Evolutionary conservation across 192 early-diverging fungal genomes (phyloP).

Genomic region (Umbelopsis ramanniana): DNA sequence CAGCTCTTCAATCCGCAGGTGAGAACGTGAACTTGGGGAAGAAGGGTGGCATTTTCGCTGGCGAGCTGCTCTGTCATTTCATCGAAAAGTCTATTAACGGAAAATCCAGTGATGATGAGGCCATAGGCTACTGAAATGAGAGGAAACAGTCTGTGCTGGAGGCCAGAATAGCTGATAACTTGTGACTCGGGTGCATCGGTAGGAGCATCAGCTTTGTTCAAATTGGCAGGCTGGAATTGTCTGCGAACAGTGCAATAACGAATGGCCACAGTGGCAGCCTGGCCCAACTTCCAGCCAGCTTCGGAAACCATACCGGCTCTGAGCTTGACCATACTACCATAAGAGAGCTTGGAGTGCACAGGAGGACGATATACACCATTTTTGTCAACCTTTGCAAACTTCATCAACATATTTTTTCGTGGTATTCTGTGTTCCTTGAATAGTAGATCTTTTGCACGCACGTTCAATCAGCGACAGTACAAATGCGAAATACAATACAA

Average conservation of each 20-base stretch:
- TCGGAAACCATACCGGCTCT: conserved; percentile 71
- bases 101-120: conserved; percentile 60
- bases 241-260: conserved; percentile 72
- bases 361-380: conserved; percentile 72
- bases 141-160: conserved; percentile 69
- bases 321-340: conserved; percentile 80
- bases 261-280: conserved; percentile 65
- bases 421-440: conserved; percentile 78
- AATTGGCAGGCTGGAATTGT: conserved; percentile 56
- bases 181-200: conserved; percentile 52
- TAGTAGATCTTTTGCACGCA: conserved; percentile 45
- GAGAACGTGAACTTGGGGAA: conserved; percentile 71
- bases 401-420: conserved; percentile 80
- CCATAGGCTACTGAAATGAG: conserved; percentile 68
- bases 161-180: conserved; percentile 71
- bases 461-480: neutral
- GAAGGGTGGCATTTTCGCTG: conserved; percentile 53
- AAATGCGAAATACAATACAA: neutral
- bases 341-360: conserved; percentile 71
- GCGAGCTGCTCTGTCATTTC: conserved; percentile 57
- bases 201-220: conserved; percentile 31
- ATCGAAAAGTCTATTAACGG: conserved; percentile 51
- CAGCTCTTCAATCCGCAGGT: conserved; percentile 69
- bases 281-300: conserved; percentile 56
- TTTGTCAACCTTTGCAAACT: conserved; percentile 73